phyloP scores from a whole-genome alignment of 148 eudicot genomes.

The Agrostemma githago region DNA sequence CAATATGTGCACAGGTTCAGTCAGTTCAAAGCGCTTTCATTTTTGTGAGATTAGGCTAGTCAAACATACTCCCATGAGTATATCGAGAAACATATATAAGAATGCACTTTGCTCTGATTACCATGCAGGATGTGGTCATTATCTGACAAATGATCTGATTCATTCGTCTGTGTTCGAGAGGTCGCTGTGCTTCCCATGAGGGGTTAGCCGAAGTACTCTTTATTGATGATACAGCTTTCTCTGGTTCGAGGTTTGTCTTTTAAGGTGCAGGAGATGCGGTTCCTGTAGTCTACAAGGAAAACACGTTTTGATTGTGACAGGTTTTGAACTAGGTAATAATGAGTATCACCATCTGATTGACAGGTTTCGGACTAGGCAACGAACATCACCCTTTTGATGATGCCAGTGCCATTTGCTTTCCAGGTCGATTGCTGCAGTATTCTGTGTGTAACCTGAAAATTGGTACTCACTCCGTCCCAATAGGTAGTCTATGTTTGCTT shows the following conservation, averaged over 20 bases:
- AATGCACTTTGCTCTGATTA: conserved; percentile 28
- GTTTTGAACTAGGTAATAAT: background rate
- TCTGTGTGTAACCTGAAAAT: no score
- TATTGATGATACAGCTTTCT: background rate
- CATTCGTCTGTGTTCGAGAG: conserved; percentile 19
- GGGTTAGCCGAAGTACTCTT: conserved; percentile 1
- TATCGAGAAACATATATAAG: conserved; percentile 19
- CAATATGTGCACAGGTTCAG: conserved; percentile 1
- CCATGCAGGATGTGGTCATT: conserved; percentile 32
- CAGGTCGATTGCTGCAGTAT: background rate
- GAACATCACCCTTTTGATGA: background rate
- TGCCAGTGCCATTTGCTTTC: background rate
- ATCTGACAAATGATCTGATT: conserved; percentile 15
- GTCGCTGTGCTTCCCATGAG: conserved; percentile 20
- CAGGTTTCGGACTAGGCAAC: background rate
- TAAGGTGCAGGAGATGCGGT: background rate
- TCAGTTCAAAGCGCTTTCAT: conserved; percentile 10
- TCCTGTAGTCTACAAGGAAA: background rate
- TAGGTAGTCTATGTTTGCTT: no score
- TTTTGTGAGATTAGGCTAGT: conserved; percentile 25
- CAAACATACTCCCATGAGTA: conserved; percentile 11
- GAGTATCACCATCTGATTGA: background rate
- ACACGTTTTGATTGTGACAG: background rate
- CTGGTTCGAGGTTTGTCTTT: background rate
- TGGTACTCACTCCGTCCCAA: no score